phyloP scores from a whole-genome alignment of 768 basidiomycete species.

The Boletus rubroflammeus region DNA sequence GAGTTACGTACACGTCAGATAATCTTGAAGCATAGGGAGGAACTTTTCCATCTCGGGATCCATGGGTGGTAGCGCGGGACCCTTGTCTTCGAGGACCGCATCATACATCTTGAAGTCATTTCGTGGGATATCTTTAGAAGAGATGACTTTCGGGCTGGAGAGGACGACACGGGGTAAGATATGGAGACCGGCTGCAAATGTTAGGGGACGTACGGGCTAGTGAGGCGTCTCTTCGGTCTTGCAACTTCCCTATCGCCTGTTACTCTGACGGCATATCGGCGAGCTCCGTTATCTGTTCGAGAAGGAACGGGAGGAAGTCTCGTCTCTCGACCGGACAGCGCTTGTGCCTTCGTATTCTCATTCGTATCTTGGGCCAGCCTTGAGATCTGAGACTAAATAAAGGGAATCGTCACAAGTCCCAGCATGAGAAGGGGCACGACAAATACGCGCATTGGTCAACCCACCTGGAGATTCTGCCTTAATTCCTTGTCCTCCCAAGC shows the following conservation, averaged over 20 bases:
- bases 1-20: conserved; percentile 51
- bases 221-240: conserved; percentile 28
- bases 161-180: not conserved
- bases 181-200: not conserved
- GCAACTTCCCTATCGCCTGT: conserved; percentile 10
- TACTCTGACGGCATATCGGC: conserved; percentile 49
- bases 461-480: conserved; percentile 62
- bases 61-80: conserved; percentile 26
- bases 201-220: conserved; percentile 39
- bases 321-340: conserved; percentile 16
- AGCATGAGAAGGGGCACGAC: not conserved
- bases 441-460: conserved; percentile 6
- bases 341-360: conserved; percentile 10
- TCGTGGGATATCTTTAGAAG: conserved; percentile 46
- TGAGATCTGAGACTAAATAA: conserved; percentile 52
- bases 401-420: not conserved
- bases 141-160: conserved; percentile 52
- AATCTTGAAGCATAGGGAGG: conserved; percentile 71
- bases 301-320: conserved; percentile 10
- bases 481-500: conserved; percentile 61
- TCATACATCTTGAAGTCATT: conserved; percentile 67
- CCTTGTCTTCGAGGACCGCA: conserved; percentile 49
- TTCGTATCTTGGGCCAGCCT: conserved; percentile 44
- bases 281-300: conserved; percentile 36
- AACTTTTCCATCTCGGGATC: conserved; percentile 76